Base-by-base conservation (phyloP, 495 filamentous ascomycete species). In the Bryoglossum gracile region DNA sequence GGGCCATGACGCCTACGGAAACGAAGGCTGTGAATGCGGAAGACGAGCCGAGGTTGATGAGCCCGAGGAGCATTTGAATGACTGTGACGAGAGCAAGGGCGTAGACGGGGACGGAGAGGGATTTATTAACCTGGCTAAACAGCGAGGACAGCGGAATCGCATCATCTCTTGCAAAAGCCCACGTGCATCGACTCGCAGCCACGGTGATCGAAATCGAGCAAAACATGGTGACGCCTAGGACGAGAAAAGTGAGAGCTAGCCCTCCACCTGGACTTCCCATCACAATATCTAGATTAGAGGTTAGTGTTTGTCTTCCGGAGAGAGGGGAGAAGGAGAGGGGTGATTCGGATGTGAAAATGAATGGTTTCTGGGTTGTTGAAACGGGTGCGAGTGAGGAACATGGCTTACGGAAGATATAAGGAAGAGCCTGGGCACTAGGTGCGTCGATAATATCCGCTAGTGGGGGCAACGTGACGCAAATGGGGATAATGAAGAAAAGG, bases 11-110 rank as follows among this genome's bases (percentile, higher is more conserved):
- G 38, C 63, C 63, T 3, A 79, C 67, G 0, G 73, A 73, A 33
- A 76, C 60, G 33, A 77, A 67, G 8, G 72, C 75, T 32, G 65
- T 67, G 53, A 79, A 72, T 2, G 74, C 74, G 4, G 60, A 61
- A 17, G 63, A 63, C 26, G 62, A 68, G 23, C 71, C 73, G 45
- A 74, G 68, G 33, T 72, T 69, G 52, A 78, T 78, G 48, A 77
- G 63, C n/a, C 69, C 69, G 10, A 78, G 62, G 19, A 66, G 56
- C 53, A 64, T 65, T 43, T 66, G 48, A 10, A 60, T 56, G 43
- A 70, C 53, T 18, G 63, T 61, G 13, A 58, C 61, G 37, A 76
- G 59, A 24, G 65, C 51, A 8, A 81, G 55, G 14, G 76, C 63
- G 16, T 66, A 64, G 23, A 77, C 49, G 3, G 75, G 77, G 38